Percentiles rank a stretch among this genome's conserved stretches.
Conservation (phyloP, 805 yeast genomes). For the Kodamaea restingae region DNA sequence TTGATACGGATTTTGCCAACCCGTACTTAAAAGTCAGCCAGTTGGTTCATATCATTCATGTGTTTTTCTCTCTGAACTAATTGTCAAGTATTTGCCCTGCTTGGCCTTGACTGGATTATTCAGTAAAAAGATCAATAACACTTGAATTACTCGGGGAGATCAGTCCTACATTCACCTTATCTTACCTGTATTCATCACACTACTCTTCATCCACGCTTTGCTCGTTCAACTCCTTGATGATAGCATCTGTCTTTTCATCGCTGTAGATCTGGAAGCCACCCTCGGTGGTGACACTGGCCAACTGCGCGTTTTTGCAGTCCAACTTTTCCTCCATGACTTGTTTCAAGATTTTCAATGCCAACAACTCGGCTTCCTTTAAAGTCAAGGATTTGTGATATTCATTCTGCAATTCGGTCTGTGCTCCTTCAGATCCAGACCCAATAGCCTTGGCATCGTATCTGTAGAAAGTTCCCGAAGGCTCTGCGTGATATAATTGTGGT, state of each 20-base stretch:
- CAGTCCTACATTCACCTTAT: too few species aligned
- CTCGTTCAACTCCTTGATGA: slow-evolving; percentile 73
- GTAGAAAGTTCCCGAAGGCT: slow-evolving; percentile 97
- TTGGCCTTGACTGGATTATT: too few species aligned
- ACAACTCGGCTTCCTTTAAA: slow-evolving; percentile 84
- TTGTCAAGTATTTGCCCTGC: too few species aligned
- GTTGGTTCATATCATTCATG: too few species aligned
- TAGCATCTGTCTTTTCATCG: slow-evolving; percentile 77
- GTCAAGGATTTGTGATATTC: slow-evolving; percentile 93
- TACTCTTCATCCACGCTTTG: slow-evolving; percentile 45
- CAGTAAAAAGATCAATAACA: too few species aligned
- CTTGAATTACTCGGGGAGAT: too few species aligned
- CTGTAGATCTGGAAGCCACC: slow-evolving; percentile 82
- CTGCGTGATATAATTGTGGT: slow-evolving; percentile 96
- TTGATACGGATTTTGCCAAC: too few species aligned
- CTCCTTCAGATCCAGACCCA: slow-evolving; percentile 98
- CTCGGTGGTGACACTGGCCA: slow-evolving; percentile 85
- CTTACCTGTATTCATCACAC: background rate
- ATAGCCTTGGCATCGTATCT: slow-evolving; percentile 98
- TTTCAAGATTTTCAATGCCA: slow-evolving; percentile 83
- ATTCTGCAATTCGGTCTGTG: slow-evolving; percentile 94
- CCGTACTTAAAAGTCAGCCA: too few species aligned
- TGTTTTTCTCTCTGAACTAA: too few species aligned
- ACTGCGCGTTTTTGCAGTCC: slow-evolving; percentile 91
- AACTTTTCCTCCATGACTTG: slow-evolving; percentile 99